phyloP scores from a whole-genome alignment of 129 eudicot genomes.

The Centella asiatica region DNA sequence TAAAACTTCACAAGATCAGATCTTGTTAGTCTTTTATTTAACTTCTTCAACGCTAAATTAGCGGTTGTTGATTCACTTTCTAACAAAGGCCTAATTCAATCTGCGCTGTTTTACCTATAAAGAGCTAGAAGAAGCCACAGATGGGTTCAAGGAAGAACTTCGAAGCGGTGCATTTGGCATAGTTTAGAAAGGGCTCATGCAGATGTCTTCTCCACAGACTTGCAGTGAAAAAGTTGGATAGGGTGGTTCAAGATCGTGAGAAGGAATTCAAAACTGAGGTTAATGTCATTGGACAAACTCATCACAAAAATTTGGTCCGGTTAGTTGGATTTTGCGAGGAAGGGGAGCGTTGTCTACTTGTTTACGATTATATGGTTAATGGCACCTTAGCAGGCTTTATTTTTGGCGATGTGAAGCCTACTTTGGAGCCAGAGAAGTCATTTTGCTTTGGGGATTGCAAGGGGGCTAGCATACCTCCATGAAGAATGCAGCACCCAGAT shows the following conservation, averaged over 20 bases:
- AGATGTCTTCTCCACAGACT: not conserved
- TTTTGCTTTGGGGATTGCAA: conserved; percentile 40
- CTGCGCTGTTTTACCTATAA: conserved; percentile 20
- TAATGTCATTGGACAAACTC: not conserved
- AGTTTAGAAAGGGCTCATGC: not conserved
- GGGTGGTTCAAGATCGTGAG: not conserved
- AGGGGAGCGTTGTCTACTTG: conserved; percentile 32
- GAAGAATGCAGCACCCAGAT: conserved; percentile 51
- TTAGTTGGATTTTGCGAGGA: not conserved
- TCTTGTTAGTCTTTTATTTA: too few relatives aligned
- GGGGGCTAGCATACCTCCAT: conserved; percentile 44
- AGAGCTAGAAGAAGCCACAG: conserved; percentile 36
- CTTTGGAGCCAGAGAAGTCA: conserved; percentile 23
- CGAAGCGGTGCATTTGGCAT: conserved; percentile 32
- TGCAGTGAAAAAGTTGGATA: not conserved
- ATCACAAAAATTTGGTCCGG: not conserved
- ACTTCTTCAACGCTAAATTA: too few relatives aligned
- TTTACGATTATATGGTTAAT: conserved; percentile 41
- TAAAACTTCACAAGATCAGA: too few relatives aligned
- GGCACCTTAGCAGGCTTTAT: conserved; percentile 29
- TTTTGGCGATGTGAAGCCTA: conserved; percentile 17
- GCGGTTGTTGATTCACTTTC: too few relatives aligned
- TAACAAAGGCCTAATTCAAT: conserved; percentile 70
- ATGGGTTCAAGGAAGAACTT: conserved; percentile 36
- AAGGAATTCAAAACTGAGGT: conserved; percentile 8